Evolutionary conservation across 192 early-diverging fungal species (phyloP).

Genomic region (Backusella parvicylindrica): DNA sequence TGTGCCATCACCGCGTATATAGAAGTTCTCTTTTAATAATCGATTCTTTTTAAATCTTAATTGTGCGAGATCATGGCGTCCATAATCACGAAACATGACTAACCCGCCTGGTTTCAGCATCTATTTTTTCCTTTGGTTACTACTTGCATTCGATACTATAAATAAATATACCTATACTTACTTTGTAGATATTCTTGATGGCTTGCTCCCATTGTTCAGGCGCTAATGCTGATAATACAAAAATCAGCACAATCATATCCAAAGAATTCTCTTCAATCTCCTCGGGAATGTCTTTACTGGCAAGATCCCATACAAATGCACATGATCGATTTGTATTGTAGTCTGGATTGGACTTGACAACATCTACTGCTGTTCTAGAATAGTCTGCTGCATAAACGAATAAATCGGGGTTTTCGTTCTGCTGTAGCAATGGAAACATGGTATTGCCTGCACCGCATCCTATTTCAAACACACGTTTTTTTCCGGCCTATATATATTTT

Average conservation of each 20-base stretch:
- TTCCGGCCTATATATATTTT: constrained; percentile 38
- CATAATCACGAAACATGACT: constrained; percentile 92
- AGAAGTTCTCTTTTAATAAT: constrained; percentile 90
- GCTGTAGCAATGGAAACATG: constrained; percentile 86
- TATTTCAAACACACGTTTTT: constrained; percentile 76
- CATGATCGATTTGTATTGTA: constrained; percentile 70
- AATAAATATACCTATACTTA: constrained; percentile 13
- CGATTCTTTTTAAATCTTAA: constrained; percentile 91
- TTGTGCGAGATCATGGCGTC: constrained; percentile 94
- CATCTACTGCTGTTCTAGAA: constrained; percentile 82
- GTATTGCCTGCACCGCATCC: constrained; percentile 98
- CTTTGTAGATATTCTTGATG: constrained; percentile 74
- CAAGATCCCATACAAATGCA: constrained; percentile 96
- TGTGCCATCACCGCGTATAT: constrained; percentile 95
- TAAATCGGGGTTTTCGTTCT: constrained; percentile 67
- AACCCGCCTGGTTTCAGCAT: constrained; percentile 89
- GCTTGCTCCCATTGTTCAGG: constrained; percentile 83
- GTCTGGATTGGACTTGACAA: constrained; percentile 75
- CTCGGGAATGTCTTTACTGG: constrained; percentile 60
- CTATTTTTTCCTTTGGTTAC: background rate
- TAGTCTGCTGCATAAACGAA: constrained; percentile 93
- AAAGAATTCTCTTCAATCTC: constrained; percentile 75
- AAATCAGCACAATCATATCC: constrained; percentile 91
- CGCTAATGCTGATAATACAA: constrained; percentile 90
- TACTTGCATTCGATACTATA: too few relatives aligned